A percentile compares a stretch with the other conserved stretches of the same genome.
phyloP scores from a whole-genome alignment of 441 rosid genomes.

The Macaranga tanarius region DNA sequence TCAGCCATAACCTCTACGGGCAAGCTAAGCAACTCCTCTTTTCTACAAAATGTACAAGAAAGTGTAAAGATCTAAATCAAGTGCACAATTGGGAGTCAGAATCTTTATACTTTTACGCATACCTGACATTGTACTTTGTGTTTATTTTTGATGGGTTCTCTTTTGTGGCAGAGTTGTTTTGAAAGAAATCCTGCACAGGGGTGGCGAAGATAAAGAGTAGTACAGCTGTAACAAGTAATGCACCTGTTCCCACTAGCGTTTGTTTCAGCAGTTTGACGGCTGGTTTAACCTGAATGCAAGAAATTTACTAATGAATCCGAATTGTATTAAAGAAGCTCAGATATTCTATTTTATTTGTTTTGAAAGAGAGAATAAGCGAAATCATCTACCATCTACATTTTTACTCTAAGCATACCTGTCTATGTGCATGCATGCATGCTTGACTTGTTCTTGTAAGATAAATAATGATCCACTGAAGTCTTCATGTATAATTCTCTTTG shows the following conservation, averaged over 20 bases:
- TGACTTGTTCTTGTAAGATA: not conserved
- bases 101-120: slow-evolving; percentile 16
- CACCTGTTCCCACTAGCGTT: slow-evolving; percentile 82
- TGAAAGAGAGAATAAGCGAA: not conserved
- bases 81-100: slow-evolving; percentile 6
- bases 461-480: not conserved
- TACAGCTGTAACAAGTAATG: slow-evolving; percentile 63
- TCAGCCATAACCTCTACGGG: slow-evolving; percentile 68
- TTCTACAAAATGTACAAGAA: slow-evolving; percentile 39
- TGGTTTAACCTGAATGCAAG: slow-evolving; percentile 68
- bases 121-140: slow-evolving; percentile 68
- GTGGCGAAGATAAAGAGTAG: slow-evolving; percentile 70
- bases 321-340: not conserved
- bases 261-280: slow-evolving; percentile 83
- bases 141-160: slow-evolving; percentile 42
- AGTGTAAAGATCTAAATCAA: slow-evolving; percentile 11
- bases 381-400: not conserved
- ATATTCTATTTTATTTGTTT: not conserved
- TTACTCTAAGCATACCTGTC: not conserved
- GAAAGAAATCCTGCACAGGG: slow-evolving; percentile 72
- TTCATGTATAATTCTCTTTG: not conserved
- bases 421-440: not conserved
- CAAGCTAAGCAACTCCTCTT: slow-evolving; percentile 68
- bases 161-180: slow-evolving; percentile 32
- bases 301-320: slow-evolving; percentile 10